phyloP scores from a whole-genome alignment of 2,329 filamentous ascomycete genomes.

The Paradendryphiella salina region DNA sequence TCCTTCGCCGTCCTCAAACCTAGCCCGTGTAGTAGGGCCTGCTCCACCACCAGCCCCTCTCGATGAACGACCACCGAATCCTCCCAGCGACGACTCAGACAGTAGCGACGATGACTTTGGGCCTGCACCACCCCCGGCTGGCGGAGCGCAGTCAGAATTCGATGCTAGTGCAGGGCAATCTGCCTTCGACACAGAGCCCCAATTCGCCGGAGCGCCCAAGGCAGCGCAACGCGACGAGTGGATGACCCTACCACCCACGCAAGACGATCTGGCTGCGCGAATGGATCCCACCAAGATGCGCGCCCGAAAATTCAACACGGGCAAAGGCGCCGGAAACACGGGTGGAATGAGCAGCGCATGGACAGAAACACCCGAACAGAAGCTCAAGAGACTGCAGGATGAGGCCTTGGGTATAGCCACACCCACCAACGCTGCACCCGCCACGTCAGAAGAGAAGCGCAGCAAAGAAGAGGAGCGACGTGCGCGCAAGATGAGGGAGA shows the following conservation, averaged over 20 bases:
- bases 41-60: conserved; percentile 57
- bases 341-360: conserved; percentile 67
- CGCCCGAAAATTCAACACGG: conserved; percentile 79
- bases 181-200: conserved; percentile 40
- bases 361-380: conserved; percentile 91
- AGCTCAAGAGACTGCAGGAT: conserved; percentile 76
- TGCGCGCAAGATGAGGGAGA: conserved; percentile 59
- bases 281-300: conserved; percentile 83
- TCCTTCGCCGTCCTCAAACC: conserved; percentile 51
- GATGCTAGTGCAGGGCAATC: conserved; percentile 22
- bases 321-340: conserved; percentile 59
- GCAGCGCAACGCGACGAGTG: conserved; percentile 72
- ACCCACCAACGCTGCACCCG: conserved; percentile 38
- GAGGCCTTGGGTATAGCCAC: conserved; percentile 74
- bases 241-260: conserved; percentile 57
- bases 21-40: conserved; percentile 55
- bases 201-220: conserved; percentile 37
- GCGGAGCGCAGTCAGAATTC: conserved; percentile 21
- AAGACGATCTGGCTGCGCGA: conserved; percentile 59
- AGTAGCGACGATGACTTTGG: conserved; percentile 53
- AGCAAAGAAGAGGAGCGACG: conserved; percentile 52
- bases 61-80: conserved; percentile 51
- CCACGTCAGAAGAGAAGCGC: conserved; percentile 35
- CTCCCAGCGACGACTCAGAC: conserved; percentile 42
- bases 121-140: conserved; percentile 48